These are phyloP conservation scores for Plenodomus biglobosus DNA, from an alignment of 2,329 filamentous ascomycete species.

Conservation along the genomic window DNA sequence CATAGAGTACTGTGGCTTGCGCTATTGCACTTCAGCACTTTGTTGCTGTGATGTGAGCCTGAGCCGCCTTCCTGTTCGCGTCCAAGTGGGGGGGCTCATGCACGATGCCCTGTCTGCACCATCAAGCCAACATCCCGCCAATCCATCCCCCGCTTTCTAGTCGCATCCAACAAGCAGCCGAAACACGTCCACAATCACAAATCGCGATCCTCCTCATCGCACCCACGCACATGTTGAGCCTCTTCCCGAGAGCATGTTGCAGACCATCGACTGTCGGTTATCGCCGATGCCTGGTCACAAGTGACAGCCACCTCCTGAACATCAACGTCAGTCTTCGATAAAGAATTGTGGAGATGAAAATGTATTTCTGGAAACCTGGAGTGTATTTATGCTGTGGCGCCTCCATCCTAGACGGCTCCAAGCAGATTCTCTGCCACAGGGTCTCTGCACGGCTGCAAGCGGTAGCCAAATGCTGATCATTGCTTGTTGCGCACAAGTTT, in stretches of 20 bases:
- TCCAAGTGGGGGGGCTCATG: constrained; percentile 4
- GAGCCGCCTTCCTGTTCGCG: constrained; percentile 6
- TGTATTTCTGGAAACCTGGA: constrained; percentile 20
- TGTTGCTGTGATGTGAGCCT: constrained; percentile 4
- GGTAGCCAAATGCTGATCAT: constrained; percentile 18
- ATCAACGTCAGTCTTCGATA: constrained; percentile 8
- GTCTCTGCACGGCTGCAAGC: constrained; percentile 21
- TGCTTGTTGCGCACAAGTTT: constrained; percentile 8
- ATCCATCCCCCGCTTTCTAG: constrained; percentile 13
- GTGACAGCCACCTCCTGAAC: constrained; percentile 25
- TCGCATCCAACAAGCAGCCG: constrained; percentile 10
- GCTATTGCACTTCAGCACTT: constrained; percentile 5
- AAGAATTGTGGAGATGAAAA: constrained; percentile 19
- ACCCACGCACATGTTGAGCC: constrained; percentile 14
- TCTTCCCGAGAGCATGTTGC: neutral
- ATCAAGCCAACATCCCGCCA: constrained; percentile 1
- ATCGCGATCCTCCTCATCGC: constrained; percentile 12
- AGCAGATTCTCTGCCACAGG: constrained; percentile 17
- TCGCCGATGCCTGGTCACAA: constrained; percentile 10
- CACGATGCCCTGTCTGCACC: too few relatives aligned
- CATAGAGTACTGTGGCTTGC: constrained; percentile 2
- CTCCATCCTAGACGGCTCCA: constrained; percentile 28
- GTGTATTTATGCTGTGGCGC: constrained; percentile 12
- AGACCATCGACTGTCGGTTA: constrained; percentile 1
- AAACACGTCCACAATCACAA: constrained; percentile 14